phyloP scores from a whole-genome alignment of 2,329 filamentous ascomycete species.

The Periconia digitata region DNA sequence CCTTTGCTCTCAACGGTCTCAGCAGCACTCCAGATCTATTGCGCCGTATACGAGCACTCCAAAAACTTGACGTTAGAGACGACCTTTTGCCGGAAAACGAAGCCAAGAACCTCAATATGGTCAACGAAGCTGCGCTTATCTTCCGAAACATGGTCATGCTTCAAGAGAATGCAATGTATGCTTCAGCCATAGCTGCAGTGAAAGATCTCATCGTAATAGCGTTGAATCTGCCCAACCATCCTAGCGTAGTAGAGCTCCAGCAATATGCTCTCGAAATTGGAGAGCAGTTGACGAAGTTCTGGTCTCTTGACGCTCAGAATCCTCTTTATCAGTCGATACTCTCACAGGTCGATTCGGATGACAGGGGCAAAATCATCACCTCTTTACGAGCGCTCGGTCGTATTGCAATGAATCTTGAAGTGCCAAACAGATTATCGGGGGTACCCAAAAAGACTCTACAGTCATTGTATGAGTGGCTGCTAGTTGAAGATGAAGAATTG shows the following conservation, averaged over 20 bases:
- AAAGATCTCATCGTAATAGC: slow-evolving; percentile 83
- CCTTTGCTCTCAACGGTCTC: slow-evolving; percentile 64
- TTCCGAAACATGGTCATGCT: slow-evolving; percentile 96
- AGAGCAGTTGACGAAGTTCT: slow-evolving; percentile 83
- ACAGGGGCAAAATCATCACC: slow-evolving; percentile 80
- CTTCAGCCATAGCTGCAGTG: slow-evolving; percentile 72
- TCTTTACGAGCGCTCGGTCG: slow-evolving; percentile 79
- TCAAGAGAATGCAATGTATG: slow-evolving; percentile 80
- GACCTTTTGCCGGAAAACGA: slow-evolving; percentile 71
- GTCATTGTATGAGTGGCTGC: slow-evolving; percentile 70
- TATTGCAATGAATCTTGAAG: slow-evolving; percentile 83
- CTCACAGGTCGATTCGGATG: slow-evolving; percentile 55
- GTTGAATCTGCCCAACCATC: slow-evolving; percentile 72
- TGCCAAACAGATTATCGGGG: slow-evolving; percentile 73
- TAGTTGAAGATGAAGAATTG: slow-evolving; percentile 87
- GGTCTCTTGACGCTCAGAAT: slow-evolving; percentile 70
- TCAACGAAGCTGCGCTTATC: slow-evolving; percentile 85
- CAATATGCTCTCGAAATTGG: slow-evolving; percentile 90
- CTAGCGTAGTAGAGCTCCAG: slow-evolving; percentile 78
- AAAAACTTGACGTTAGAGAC: slow-evolving; percentile 61
- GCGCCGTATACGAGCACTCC: slow-evolving; percentile 68
- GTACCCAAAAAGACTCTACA: slow-evolving; percentile 68
- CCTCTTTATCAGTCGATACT: slow-evolving; percentile 78
- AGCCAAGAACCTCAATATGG: slow-evolving; percentile 69
- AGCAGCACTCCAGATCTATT: slow-evolving; percentile 71